These are phyloP conservation scores for Cercospora berteroae DNA, from an alignment of 2,329 filamentous ascomycete species.

Conservation along the genomic window DNA sequence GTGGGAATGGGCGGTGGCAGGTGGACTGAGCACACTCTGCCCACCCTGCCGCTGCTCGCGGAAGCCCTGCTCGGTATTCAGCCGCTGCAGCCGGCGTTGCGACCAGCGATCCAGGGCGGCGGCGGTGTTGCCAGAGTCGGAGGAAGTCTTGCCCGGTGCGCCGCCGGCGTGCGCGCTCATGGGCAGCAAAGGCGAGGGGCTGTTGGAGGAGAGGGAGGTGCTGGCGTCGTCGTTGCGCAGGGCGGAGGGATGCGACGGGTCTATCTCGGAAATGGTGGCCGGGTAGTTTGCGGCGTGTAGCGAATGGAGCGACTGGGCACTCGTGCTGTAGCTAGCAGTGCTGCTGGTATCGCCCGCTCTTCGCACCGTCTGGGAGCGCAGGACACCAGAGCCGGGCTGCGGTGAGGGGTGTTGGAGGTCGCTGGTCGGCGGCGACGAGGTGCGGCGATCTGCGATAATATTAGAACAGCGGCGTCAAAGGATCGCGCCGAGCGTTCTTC, in stretches of 20 bases:
- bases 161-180: slow-evolving; percentile 32
- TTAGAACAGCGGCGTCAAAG: slow-evolving; percentile 8
- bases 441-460: slow-evolving; percentile 7
- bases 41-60: slow-evolving; percentile 39
- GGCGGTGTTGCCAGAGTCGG: slow-evolving; percentile 33
- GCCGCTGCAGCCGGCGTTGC: slow-evolving; percentile 40
- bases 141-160: slow-evolving; percentile 35
- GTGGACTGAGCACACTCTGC: slow-evolving; percentile 26
- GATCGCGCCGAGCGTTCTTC: slow-evolving; percentile 12
- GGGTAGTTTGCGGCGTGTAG: slow-evolving; percentile 1
- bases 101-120: slow-evolving; percentile 38
- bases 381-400: slow-evolving; percentile 23
- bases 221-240: background rate
- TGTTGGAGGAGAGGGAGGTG: slow-evolving; percentile 26
- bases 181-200: slow-evolving; percentile 21
- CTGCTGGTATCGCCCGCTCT: slow-evolving; percentile 21
- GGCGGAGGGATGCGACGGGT: slow-evolving; percentile 22
- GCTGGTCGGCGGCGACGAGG: slow-evolving; percentile 5
- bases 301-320: background rate
- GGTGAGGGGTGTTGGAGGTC: slow-evolving; percentile 2
- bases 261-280: slow-evolving; percentile 10
- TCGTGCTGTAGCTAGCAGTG: slow-evolving; percentile 5
- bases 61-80: slow-evolving; percentile 42
- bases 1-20: slow-evolving; percentile 21
- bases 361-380: slow-evolving; percentile 31